Evolutionary conservation across 139 green algal species (phyloP).

Genomic region (Chlorella sp.): DNA sequence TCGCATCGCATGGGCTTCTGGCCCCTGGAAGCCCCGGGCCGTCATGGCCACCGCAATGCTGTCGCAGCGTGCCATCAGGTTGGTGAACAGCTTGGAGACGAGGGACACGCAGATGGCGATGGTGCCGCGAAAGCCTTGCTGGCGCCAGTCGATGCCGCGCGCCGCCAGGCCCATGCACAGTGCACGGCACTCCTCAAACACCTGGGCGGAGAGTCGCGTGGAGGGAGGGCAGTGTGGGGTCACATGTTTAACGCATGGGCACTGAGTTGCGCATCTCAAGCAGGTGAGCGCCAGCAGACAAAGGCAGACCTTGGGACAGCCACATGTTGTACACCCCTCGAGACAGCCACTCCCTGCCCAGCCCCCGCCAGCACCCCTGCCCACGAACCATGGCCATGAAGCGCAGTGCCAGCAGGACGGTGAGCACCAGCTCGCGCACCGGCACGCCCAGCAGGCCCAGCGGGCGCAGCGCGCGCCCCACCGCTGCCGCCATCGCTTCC

Average conservation of each 20-base stretch:
- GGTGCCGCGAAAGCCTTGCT: slow-evolving; percentile 26
- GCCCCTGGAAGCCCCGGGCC: slow-evolving; percentile 38
- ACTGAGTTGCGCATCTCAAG: neutral
- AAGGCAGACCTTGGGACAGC: neutral
- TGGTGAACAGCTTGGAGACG: slow-evolving; percentile 32
- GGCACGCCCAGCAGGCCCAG: slow-evolving; percentile 38
- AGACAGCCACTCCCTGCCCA: neutral
- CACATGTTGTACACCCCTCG: neutral
- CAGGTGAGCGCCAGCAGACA: neutral
- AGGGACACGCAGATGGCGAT: slow-evolving; percentile 12
- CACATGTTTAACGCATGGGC: no score
- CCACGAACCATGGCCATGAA: slow-evolving; percentile 41
- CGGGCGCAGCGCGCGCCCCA: slow-evolving; percentile 37
- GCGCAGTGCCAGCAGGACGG: slow-evolving; percentile 43
- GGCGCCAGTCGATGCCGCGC: slow-evolving; percentile 39
- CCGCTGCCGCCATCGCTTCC: slow-evolving; percentile 38
- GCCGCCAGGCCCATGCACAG: slow-evolving; percentile 45
- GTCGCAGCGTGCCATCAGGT: slow-evolving; percentile 36
- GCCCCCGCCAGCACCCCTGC: neutral
- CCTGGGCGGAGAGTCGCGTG: neutral
- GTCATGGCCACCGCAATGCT: slow-evolving; percentile 46
- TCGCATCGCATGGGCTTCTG: slow-evolving; percentile 16
- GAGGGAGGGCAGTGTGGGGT: neutral
- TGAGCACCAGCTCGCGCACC: slow-evolving; percentile 40
- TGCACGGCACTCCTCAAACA: slow-evolving; percentile 50